Conservation (phyloP, 2,329 filamentous ascomycete genomes). For the Aspergillus pseudonomiae region DNA sequence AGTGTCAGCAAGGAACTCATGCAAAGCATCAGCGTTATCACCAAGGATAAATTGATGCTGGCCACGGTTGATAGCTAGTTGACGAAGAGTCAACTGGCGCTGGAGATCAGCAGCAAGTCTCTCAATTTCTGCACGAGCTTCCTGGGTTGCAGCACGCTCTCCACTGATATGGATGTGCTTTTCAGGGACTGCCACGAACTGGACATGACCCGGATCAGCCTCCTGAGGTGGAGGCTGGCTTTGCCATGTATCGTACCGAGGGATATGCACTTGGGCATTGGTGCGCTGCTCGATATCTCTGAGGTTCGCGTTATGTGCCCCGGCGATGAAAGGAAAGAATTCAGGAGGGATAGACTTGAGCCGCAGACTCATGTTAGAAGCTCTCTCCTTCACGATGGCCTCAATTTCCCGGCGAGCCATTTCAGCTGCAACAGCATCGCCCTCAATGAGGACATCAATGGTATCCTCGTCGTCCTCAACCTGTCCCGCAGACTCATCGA, state of each 20-base stretch:
- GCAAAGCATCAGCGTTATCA: slow-evolving; percentile 73
- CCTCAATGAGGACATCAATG: slow-evolving; percentile 86
- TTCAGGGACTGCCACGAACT: slow-evolving; percentile 72
- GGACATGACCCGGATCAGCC: slow-evolving; percentile 65
- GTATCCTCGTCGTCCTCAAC: slow-evolving; percentile 77
- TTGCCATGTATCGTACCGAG: slow-evolving; percentile 75
- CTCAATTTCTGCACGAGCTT: slow-evolving; percentile 79
- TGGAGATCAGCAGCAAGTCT: slow-evolving; percentile 75
- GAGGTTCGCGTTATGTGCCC: slow-evolving; percentile 70
- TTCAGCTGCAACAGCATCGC: slow-evolving; percentile 84
- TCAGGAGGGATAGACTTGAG: slow-evolving; percentile 84
- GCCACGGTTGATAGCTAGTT: slow-evolving; percentile 79
- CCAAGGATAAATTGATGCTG: slow-evolving; percentile 95
- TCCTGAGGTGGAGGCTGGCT: slow-evolving; percentile 67
- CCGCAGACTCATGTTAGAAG: slow-evolving; percentile 78
- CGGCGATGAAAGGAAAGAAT: slow-evolving; percentile 94
- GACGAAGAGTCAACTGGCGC: slow-evolving; percentile 73
- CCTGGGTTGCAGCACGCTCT: slow-evolving; percentile 79
- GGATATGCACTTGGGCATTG: slow-evolving; percentile 80
- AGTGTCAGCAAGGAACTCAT: slow-evolving; percentile 87
- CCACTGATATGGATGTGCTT: slow-evolving; percentile 84
- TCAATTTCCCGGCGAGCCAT: slow-evolving; percentile 82
- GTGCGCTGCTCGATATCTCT: slow-evolving; percentile 71
- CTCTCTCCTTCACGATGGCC: slow-evolving; percentile 83
- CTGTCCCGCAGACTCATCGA: slow-evolving; percentile 67